These are phyloP conservation scores for Chimonanthus praecox DNA, from an alignment of 164 flowering plant genomes.

Conservation along the genomic window DNA sequence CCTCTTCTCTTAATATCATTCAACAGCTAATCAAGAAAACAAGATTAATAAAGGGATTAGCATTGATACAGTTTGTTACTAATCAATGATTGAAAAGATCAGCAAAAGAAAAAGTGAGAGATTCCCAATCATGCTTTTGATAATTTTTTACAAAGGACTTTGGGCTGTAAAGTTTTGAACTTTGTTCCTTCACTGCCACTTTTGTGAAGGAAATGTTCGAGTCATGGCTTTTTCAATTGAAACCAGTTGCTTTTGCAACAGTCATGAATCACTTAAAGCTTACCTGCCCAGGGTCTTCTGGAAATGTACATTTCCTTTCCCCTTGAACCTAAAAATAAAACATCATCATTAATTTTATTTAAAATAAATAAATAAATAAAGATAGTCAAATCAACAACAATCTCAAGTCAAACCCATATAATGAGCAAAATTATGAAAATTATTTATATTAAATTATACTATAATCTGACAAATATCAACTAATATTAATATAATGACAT, in stretches of 20 bases:
- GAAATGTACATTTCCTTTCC: conserved; percentile 66
- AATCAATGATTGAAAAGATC: conserved; percentile 9
- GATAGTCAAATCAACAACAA: background rate
- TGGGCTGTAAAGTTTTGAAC: conserved; percentile 29
- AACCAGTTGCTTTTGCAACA: conserved; percentile 22
- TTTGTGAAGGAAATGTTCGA: background rate
- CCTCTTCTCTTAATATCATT: conserved; percentile 67
- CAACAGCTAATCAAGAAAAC: conserved; percentile 37
- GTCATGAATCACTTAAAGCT: conserved; percentile 58
- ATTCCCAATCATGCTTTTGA: conserved; percentile 10
- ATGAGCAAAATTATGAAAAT: background rate
- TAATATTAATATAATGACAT: too few relatives aligned
- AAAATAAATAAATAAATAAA: too few relatives aligned
- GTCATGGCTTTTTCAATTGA: background rate
- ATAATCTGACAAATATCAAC: too few relatives aligned
- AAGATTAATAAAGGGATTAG: conserved; percentile 11
- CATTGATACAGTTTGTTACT: background rate
- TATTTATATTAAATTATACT: too few relatives aligned
- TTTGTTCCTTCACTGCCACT: conserved; percentile 10
- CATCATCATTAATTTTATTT: background rate
- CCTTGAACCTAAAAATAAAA: conserved; percentile 45
- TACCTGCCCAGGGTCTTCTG: conserved; percentile 95
- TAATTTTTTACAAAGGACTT: background rate
- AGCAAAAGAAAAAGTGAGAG: background rate
- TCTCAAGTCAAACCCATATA: background rate